Evolutionary conservation across 306 rosid species (phyloP), one percentile per base, ranked within the genome.

Genomic region (Canavalia ensiformis): DNA sequence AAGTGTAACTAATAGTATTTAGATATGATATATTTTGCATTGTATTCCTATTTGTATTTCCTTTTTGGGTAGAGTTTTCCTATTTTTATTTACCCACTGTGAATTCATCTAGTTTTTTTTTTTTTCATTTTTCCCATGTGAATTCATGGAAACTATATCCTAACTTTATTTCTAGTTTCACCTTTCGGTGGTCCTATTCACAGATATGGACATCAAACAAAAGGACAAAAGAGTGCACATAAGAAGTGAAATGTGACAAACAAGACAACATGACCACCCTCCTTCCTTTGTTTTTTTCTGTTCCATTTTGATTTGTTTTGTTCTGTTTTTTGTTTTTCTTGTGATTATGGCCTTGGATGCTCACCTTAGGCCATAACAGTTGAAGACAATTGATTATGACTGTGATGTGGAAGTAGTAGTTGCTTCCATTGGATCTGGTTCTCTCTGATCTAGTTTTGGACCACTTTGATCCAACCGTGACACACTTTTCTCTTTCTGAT

Each of bases 121-220:
- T 18, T 18, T 18, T 18, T 18, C 25, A 18, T 18, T 18, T 18
- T 7, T 30, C 25, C 42, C 12, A 44, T 31, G 39, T 72, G 51
- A 73, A 74, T 42, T 74, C 68, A 73, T 54, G 64, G 77, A 68
- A 49, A 35, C 7, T 39, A 58, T 58, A 44, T 60, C 29, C 42
- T 51, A 50, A 8, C 58, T 74, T 35, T 62, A 31, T 58, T 72
- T 60, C 30, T 68, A 37, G 63, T 46, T 59, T 29, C 1, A 30
- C 56, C 86, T 77, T 85, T 85, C 74, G 86, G 86, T 82, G 86
- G 81, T 35, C 84, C 75, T 58, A 29, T 60, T 77, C 25, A 31
- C 28, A 55, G 57, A 57, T n/a, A 51, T 46, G 80, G 51, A 68
- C 81, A 35, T 13, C 78, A 71, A 82, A 44, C 52, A 82, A 82